phyloP scores from a whole-genome alignment of 176 grass and related monocot species.

The Oryza meridionalis region DNA sequence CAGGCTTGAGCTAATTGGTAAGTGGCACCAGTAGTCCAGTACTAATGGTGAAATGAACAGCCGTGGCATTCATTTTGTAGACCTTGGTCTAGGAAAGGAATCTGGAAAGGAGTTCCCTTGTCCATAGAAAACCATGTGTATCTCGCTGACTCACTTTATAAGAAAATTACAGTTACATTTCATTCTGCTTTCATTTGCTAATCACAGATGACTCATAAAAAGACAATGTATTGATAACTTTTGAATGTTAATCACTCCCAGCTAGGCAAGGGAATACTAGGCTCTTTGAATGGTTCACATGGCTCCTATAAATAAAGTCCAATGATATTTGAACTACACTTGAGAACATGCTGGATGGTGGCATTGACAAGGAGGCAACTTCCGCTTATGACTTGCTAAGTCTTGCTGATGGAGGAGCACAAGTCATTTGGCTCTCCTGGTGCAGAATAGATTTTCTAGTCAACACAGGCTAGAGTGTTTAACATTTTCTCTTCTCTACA shows the following conservation, averaged over 20 bases:
- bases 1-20: not conserved
- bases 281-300: not conserved
- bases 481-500: not conserved
- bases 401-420: not conserved
- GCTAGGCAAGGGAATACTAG: not conserved
- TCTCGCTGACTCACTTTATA: conserved; percentile 3
- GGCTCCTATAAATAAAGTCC: not conserved
- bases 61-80: conserved; percentile 11
- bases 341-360: not conserved
- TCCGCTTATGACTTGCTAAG: not conserved
- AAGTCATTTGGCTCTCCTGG: not conserved
- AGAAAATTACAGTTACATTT: not conserved
- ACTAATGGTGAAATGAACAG: conserved; percentile 1
- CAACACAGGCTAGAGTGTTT: not conserved
- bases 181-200: conserved; percentile 17
- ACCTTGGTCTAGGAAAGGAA: not conserved
- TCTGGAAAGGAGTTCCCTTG: not conserved
- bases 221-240: conserved; percentile 4
- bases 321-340: not conserved
- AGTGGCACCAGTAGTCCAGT: not conserved
- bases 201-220: conserved; percentile 2
- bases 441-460: not conserved
- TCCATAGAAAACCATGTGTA: not conserved
- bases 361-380: not conserved
- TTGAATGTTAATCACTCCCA: not conserved